Percentiles rank a stretch among this genome's conserved stretches.
Evolutionary conservation across 2,329 filamentous ascomycete genomes (phyloP).

Genomic region (Macrophomina tecta): DNA sequence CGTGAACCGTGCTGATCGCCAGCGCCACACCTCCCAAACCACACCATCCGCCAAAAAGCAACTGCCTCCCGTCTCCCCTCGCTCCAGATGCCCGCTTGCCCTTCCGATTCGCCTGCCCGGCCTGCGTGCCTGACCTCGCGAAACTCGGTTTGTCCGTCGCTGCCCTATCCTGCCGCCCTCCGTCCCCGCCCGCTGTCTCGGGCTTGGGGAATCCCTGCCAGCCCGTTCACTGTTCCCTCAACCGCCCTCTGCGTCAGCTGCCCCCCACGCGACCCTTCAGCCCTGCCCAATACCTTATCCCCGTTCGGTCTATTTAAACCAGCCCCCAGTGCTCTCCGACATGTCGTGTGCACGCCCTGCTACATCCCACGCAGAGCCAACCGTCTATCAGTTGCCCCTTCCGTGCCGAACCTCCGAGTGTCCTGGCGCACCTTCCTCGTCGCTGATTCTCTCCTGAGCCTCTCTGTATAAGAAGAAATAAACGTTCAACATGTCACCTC

Average conservation of each 20-base stretch:
- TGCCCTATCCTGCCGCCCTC: background rate
- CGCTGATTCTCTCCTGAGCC: background rate
- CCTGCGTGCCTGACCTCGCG: background rate
- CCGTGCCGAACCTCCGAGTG: background rate
- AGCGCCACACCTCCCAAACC: background rate
- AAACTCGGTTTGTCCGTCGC: background rate
- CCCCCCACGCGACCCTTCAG: background rate
- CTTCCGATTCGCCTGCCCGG: conserved; percentile 8
- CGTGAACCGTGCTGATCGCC: conserved; percentile 16
- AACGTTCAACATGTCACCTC: conserved; percentile 42
- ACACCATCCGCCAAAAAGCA: background rate
- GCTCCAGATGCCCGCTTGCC: background rate
- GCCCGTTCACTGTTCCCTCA: background rate
- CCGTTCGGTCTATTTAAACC: conserved; percentile 4
- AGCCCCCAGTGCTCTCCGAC: background rate
- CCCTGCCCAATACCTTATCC: conserved; percentile 1
- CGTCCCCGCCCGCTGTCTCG: background rate
- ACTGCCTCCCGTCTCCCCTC: conserved; percentile 12
- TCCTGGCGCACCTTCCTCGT: background rate
- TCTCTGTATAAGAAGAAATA: background rate
- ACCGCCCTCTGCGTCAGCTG: background rate
- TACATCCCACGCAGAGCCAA: background rate
- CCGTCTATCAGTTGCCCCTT: conserved; percentile 11
- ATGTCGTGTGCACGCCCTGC: background rate
- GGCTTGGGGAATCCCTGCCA: background rate